phyloP scores from a whole-genome alignment of 345 rosid species.

The Lepidium aucheri region DNA sequence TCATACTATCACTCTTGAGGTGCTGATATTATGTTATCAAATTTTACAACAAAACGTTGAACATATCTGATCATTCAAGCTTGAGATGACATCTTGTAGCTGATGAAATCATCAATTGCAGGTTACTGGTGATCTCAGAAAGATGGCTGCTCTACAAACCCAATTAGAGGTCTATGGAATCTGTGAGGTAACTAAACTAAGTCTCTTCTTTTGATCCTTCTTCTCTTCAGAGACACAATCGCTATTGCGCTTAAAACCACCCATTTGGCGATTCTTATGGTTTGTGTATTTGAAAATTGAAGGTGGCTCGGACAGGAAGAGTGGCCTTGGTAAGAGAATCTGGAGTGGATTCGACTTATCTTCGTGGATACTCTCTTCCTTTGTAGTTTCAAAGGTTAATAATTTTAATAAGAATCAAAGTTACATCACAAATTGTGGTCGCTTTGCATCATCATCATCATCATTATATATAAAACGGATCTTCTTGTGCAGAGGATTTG shows the following conservation, averaged over 20 bases:
- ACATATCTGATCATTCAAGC: neutral
- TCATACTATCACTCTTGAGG: conserved; percentile 71
- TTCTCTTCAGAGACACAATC: neutral
- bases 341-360: conserved; percentile 61
- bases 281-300: conserved; percentile 14
- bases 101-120: conserved; percentile 19
- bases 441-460: neutral
- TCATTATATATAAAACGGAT: neutral
- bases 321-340: conserved; percentile 66
- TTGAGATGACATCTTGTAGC: conserved; percentile 1
- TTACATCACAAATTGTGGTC: neutral
- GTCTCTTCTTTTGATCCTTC: neutral
- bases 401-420: neutral
- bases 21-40: conserved; percentile 13
- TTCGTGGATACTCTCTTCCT: conserved; percentile 59
- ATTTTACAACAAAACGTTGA: neutral
- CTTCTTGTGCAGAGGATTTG: conserved; percentile 21
- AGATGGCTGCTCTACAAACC: conserved; percentile 59
- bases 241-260: neutral
- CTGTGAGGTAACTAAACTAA: conserved; percentile 43
- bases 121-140: conserved; percentile 59
- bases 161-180: conserved; percentile 54
- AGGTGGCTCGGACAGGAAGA: conserved; percentile 78
- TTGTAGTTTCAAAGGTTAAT: conserved; percentile 24
- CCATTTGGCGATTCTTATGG: neutral